These are phyloP conservation scores for Reticulascus tulasneorum DNA, from an alignment of 2,329 filamentous ascomycete genomes.

Conservation along the genomic window DNA sequence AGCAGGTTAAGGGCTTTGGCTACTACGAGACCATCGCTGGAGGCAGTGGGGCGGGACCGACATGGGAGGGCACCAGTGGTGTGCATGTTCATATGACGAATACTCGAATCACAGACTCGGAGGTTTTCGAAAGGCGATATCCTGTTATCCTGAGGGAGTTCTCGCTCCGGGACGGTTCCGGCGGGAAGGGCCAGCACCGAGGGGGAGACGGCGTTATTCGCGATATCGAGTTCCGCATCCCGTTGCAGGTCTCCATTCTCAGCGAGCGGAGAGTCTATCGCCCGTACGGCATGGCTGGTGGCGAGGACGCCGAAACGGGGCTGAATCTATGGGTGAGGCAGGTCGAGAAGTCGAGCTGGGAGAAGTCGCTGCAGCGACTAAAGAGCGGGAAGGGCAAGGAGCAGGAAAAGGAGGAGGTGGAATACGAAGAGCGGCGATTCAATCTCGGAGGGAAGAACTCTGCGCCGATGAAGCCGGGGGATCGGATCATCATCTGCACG, in stretches of 20 bases:
- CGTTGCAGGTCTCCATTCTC: constrained; percentile 72
- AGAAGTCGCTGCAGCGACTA: constrained; percentile 37
- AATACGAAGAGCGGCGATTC: constrained; percentile 59
- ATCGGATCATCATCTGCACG: constrained; percentile 73
- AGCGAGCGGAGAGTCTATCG: constrained; percentile 74
- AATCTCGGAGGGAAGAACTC: constrained; percentile 79
- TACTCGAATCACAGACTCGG: constrained; percentile 63
- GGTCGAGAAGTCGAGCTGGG: constrained; percentile 55
- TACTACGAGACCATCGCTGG: constrained; percentile 59
- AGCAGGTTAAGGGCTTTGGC: constrained; percentile 36
- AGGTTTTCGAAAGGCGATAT: constrained; percentile 50
- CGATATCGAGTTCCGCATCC: constrained; percentile 76
- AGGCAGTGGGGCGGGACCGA: constrained; percentile 66
- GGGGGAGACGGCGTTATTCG: constrained; percentile 73
- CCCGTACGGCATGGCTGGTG: constrained; percentile 78
- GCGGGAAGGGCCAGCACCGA: constrained; percentile 60
- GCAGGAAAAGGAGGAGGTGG: constrained; percentile 28
- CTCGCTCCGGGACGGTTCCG: constrained; percentile 57
- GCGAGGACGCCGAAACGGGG: constrained; percentile 72
- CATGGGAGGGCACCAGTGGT: constrained; percentile 38
- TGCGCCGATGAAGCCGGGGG: constrained; percentile 69
- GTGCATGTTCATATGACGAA: constrained; percentile 64
- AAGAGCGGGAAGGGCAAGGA: constrained; percentile 20
- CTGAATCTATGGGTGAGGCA: constrained; percentile 84
- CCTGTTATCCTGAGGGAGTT: constrained; percentile 72